Base-by-base conservation (phyloP, 2,329 filamentous ascomycete species). In the Coniosporium tulheliwenetii region DNA sequence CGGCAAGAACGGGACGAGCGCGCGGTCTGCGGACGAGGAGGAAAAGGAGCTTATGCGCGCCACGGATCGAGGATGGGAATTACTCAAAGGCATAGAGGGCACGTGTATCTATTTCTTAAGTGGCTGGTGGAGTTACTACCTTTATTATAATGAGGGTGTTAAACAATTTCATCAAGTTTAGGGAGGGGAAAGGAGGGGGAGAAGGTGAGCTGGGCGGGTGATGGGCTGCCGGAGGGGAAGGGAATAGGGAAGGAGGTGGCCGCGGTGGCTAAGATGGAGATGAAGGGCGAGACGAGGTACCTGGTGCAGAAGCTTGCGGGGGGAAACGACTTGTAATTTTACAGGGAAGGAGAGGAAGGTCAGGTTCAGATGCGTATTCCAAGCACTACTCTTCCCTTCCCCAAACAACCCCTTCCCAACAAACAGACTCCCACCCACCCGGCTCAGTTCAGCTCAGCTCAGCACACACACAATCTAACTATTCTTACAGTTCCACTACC, bases 121-220 rank as follows among this genome's bases (percentile, higher is more conserved):
- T 1, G 87, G 87, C 0, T 95, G 87, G 87, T 95, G 87, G 87
- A 91, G 82, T 54, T 95, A 95, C 62, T 82, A 80, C 50, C 94
- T 94, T 60, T 95, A 87, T 67, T 91, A 93, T 62, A 84, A n/a
- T n/a, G n/a, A n/a, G n/a, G n/a, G n/a, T n/a, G n/a, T n/a, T n/a
- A n/a, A n/a, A n/a, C n/a, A n/a, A n/a, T n/a, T n/a, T n/a, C n/a
- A n/a, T n/a, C 54, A 51, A 32, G 55, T 54, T 42, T 57, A 49
- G 29, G 51, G 58, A 31, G 51, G 51, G 2, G 50, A 37, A 41
- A 58, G 50, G 43, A 52, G 53, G 46, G 58, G 45, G n/a, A n/a
- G n/a, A n/a, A n/a, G n/a, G n/a, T n/a, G n/a, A n/a, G n/a, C n/a
- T n/a, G n/a, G n/a, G n/a, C n/a, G n/a, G n/a, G n/a, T n/a, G n/a